Conservation (phyloP, 768 basidiomycete species). For the Trametes villosa region DNA sequence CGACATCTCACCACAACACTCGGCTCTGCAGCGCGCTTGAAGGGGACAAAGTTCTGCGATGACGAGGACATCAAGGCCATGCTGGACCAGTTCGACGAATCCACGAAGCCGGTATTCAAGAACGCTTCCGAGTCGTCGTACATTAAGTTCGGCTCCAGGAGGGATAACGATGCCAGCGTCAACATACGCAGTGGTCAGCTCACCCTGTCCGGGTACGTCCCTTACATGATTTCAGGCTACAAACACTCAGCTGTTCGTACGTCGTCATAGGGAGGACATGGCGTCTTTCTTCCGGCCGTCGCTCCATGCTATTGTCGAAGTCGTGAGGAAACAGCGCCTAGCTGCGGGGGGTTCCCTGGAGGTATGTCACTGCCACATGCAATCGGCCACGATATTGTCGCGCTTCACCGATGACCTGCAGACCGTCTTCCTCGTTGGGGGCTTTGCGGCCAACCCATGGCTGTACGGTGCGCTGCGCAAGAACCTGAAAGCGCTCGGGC, state of each 20-base stretch:
- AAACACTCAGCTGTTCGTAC: neutral
- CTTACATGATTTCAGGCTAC: neutral
- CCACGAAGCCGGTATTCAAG: constrained; percentile 50
- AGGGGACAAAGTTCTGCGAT: constrained; percentile 36
- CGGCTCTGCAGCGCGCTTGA: constrained; percentile 37
- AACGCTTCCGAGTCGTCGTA: constrained; percentile 43
- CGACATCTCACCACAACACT: neutral
- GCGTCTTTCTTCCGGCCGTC: constrained; percentile 50
- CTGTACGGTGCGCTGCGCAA: constrained; percentile 73
- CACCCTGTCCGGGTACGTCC: constrained; percentile 41
- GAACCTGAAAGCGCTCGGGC: constrained; percentile 53
- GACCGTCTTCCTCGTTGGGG: constrained; percentile 82
- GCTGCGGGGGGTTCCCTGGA: constrained; percentile 29
- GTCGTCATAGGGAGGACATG: constrained; percentile 37
- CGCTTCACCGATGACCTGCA: constrained; percentile 32
- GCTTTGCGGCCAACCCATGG: constrained; percentile 83
- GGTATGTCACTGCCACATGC: neutral
- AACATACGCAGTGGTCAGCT: constrained; percentile 46
- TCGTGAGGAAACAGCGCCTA: constrained; percentile 9
- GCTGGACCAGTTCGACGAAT: constrained; percentile 43
- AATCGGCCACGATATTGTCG: neutral
- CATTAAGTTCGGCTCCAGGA: constrained; percentile 45
- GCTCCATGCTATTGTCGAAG: constrained; percentile 40
- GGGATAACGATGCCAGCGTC: constrained; percentile 42
- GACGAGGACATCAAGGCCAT: constrained; percentile 42